Evolutionary conservation across 2,329 filamentous ascomycete species (phyloP).

Genomic region (Aureobasidium sp.): DNA sequence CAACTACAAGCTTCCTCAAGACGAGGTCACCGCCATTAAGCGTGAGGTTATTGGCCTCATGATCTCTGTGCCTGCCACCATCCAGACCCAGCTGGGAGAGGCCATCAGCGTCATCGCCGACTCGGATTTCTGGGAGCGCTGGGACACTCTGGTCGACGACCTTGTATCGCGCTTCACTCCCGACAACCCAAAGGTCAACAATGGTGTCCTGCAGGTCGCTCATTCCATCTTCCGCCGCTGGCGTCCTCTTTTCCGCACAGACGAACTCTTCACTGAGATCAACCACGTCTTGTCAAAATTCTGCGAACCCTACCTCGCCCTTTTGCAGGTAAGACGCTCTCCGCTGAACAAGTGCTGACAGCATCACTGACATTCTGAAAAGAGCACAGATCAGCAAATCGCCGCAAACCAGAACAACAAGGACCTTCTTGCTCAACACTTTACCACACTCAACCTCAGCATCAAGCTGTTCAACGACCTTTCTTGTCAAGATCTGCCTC

Average conservation of each 20-base stretch:
- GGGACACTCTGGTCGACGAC: slow-evolving; percentile 94
- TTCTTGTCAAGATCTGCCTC: slow-evolving; percentile 92
- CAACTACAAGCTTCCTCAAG: slow-evolving; percentile 73
- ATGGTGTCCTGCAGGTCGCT: slow-evolving; percentile 90
- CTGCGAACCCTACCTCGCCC: slow-evolving; percentile 68
- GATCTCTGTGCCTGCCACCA: slow-evolving; percentile 78
- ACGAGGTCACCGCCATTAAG: slow-evolving; percentile 88
- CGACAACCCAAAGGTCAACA: slow-evolving; percentile 75
- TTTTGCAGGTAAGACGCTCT: slow-evolving; percentile 41
- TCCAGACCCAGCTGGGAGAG: slow-evolving; percentile 91
- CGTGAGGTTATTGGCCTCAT: slow-evolving; percentile 91
- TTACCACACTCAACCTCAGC: slow-evolving; percentile 77
- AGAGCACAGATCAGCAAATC: slow-evolving; percentile 62
- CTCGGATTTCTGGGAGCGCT: slow-evolving; percentile 92
- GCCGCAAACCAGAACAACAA: slow-evolving; percentile 68
- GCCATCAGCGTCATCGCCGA: slow-evolving; percentile 96
- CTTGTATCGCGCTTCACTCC: slow-evolving; percentile 79
- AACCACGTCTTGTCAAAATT: slow-evolving; percentile 89
- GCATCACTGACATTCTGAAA: slow-evolving; percentile 17
- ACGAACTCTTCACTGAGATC: slow-evolving; percentile 89
- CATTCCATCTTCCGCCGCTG: slow-evolving; percentile 97
- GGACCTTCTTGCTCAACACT: slow-evolving; percentile 63
- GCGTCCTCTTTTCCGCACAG: slow-evolving; percentile 87
- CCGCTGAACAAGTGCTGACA: no score
- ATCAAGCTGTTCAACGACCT: slow-evolving; percentile 93